Evolutionary conservation across 331 rosid genomes (phyloP).

Genomic region (Cydonia oblonga): DNA sequence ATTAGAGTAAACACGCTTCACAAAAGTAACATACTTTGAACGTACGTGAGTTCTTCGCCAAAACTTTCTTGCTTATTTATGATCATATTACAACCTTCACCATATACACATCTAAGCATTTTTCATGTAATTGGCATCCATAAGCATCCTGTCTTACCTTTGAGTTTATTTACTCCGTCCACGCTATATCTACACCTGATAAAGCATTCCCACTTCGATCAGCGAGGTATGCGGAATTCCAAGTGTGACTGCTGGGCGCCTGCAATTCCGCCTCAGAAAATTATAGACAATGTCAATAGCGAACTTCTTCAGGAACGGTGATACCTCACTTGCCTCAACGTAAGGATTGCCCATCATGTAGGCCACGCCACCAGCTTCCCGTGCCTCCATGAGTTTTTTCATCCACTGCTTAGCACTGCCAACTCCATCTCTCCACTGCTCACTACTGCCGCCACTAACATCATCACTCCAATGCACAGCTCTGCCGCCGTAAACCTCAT

Average conservation of each 20-base stretch:
- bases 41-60: background rate
- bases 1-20: background rate
- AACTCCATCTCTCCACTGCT: background rate
- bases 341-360: conserved; percentile 21
- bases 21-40: background rate
- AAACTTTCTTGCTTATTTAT: background rate
- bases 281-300: conserved; percentile 17
- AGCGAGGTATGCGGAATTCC: conserved; percentile 23
- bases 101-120: background rate
- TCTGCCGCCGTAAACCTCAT: background rate
- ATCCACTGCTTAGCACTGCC: background rate
- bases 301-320: conserved; percentile 21
- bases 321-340: conserved; percentile 19
- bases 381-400: conserved; percentile 11
- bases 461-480: background rate
- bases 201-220: conserved; percentile 29
- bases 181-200: conserved; percentile 2
- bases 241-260: conserved; percentile 17
- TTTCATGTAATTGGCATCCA: background rate
- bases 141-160: background rate
- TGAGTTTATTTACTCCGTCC: background rate
- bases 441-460: background rate
- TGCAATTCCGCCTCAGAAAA: conserved; percentile 21
- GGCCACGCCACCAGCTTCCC: conserved; percentile 28
- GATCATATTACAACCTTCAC: background rate